Evolutionary conservation across 2,329 filamentous ascomycete genomes (phyloP).

Genomic region (Xylariaceae sp.): DNA sequence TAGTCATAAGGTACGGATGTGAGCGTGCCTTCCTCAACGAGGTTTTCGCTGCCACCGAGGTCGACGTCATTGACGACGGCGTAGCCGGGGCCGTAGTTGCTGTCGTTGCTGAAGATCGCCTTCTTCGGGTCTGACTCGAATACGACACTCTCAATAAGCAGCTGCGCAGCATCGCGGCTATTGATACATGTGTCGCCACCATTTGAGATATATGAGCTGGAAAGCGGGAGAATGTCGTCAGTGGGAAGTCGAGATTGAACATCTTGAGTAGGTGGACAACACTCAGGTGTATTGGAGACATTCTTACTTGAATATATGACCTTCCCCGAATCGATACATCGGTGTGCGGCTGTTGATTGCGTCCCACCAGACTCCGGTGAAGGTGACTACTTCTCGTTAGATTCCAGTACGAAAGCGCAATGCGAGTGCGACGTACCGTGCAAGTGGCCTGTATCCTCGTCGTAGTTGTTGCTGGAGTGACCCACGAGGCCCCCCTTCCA

Average conservation of each 20-base stretch:
- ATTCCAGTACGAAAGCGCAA: too few species aligned
- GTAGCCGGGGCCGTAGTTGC: slow-evolving; percentile 28
- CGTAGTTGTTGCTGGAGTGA: slow-evolving; percentile 52
- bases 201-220: slow-evolving; percentile 14
- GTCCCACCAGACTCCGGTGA: slow-evolving; percentile 53
- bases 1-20: slow-evolving; percentile 40
- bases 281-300: background rate
- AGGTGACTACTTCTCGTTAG: slow-evolving; percentile 38
- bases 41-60: slow-evolving; percentile 36
- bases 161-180: slow-evolving; percentile 14
- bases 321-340: slow-evolving; percentile 55
- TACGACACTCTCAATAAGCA: slow-evolving; percentile 18
- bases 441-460: slow-evolving; percentile 52
- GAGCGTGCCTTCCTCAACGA: slow-evolving; percentile 36
- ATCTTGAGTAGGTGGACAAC: background rate
- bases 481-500: slow-evolving; percentile 59
- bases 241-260: background rate
- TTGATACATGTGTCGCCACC: slow-evolving; percentile 13
- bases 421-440: slow-evolving; percentile 23
- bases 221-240: too few species aligned
- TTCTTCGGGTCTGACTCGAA: slow-evolving; percentile 17
- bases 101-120: slow-evolving; percentile 35
- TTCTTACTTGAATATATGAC: slow-evolving; percentile 42
- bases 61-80: slow-evolving; percentile 36
- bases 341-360: slow-evolving; percentile 56